Evolutionary conservation across 495 filamentous ascomycete genomes (phyloP), one percentile per base, ranked within the genome.

Genomic region (Aspergillus cristatus): DNA sequence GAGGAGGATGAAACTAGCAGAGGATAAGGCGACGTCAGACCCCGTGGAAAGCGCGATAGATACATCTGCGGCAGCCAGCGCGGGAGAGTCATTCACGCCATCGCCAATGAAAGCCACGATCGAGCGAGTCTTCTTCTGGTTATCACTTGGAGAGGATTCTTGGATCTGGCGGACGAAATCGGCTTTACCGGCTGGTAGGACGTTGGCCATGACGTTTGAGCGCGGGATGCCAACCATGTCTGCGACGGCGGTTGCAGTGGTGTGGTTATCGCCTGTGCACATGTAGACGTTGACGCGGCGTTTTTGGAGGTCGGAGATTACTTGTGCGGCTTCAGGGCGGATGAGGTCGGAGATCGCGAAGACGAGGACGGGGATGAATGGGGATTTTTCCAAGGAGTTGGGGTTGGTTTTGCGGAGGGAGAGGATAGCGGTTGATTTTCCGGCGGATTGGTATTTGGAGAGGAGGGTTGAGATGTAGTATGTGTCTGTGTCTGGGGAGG

Each of bases 11-110:
- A 95, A 94, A 33, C 79, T 78, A 0, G 87, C 80, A 7, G 81
- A 81, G 33, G 76, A 76, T 53, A 94, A 81, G 17, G 88, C 88
- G 7, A 94, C 79, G 47, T 95, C 88, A 0, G 80, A 82, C 18
- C 87, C 88, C 1, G 80, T 83, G 5, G 82, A 82, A 51, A 94
- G 80, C 13, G 88, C 84, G 35, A 94, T 81, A 35, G 84, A 85
- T 0, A 94, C 80, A 49, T 91, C 83, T 14, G 88, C 83, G 14
- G 72, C 73, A 5, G 82, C 74, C 18, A 94, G 73, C 11, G 88
- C 86, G 1, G 88, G 85, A 3, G 83, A 76, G 55, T 94, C 88
- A 55, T 95, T 95, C 56, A 93, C 82, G 37, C 87, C 88, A 51
- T 95, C 87, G 14, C 87, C 88, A 2, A 90, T 68, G 55, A 81